phyloP scores from a whole-genome alignment of 495 filamentous ascomycete genomes.

The Podospora pseudoanserina region DNA sequence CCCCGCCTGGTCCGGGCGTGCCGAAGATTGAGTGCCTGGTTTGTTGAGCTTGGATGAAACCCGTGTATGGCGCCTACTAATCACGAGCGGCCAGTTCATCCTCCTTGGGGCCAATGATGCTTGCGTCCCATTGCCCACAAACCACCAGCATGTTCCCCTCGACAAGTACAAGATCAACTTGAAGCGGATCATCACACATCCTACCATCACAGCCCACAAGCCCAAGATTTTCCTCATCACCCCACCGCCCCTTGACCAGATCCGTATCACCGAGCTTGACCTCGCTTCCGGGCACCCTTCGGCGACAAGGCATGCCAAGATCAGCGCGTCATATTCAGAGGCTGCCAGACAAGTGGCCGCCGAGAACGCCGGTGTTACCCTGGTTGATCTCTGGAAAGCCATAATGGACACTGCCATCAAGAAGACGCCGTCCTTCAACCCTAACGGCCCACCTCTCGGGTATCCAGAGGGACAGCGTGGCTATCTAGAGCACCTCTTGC shows the following conservation, averaged over 20 bases:
- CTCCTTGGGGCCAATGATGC: slow-evolving; percentile 91
- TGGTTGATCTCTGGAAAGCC: slow-evolving; percentile 71
- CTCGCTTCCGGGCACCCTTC: slow-evolving; percentile 43
- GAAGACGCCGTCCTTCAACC: slow-evolving; percentile 39
- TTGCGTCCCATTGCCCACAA: slow-evolving; percentile 51
- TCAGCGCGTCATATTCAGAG: slow-evolving; percentile 68
- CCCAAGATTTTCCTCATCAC: slow-evolving; percentile 72
- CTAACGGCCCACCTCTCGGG: slow-evolving; percentile 39
- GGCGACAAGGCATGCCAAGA: slow-evolving; percentile 56
- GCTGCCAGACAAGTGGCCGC: slow-evolving; percentile 62
- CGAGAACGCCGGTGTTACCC: slow-evolving; percentile 55
- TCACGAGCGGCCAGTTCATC: slow-evolving; percentile 51
- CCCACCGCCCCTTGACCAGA: slow-evolving; percentile 78
- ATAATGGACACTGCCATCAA: slow-evolving; percentile 58
- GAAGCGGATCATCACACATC: slow-evolving; percentile 63
- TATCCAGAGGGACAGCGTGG: slow-evolving; percentile 42
- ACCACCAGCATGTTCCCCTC: slow-evolving; percentile 69
- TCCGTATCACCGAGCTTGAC: slow-evolving; percentile 56
- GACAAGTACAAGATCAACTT: slow-evolving; percentile 70
- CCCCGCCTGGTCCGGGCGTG: slow-evolving; percentile 46
- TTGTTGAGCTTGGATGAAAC: slow-evolving; percentile 21
- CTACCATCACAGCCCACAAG: slow-evolving; percentile 61
- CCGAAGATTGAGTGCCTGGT: slow-evolving; percentile 63
- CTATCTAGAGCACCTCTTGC: slow-evolving; percentile 45
- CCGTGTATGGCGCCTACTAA: neutral